phyloP scores from a whole-genome alignment of 1,139 yeast species.

The Blastobotrys proliferans region DNA sequence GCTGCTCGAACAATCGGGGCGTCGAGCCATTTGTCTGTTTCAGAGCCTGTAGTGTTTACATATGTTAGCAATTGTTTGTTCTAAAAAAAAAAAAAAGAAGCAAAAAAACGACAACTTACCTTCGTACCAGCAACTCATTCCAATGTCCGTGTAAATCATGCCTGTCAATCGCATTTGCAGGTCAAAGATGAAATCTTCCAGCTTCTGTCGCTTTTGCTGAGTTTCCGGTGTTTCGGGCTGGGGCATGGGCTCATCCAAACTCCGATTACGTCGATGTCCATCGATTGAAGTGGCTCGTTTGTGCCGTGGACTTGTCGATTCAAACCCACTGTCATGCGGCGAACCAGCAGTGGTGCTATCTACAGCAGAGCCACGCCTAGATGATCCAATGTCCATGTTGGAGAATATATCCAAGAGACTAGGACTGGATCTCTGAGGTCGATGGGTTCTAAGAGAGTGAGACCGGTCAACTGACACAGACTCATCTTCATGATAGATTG shows the following conservation, averaged over 20 bases:
- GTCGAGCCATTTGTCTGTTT: constrained; percentile 32
- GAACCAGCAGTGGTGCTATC: constrained; percentile 7
- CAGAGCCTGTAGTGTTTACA: constrained; percentile 24
- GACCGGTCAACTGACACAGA: constrained; percentile 14
- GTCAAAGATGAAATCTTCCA: constrained; percentile 26
- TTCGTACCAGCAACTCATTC: constrained; percentile 28
- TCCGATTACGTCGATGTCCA: constrained; percentile 26
- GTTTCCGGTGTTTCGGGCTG: constrained; percentile 9
- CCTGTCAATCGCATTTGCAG: constrained; percentile 31
- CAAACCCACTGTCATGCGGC: constrained; percentile 19
- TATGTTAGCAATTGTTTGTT: constrained; percentile 5
- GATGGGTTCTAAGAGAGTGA: constrained; percentile 21
- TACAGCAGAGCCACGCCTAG: constrained; percentile 10
- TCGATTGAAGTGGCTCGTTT: constrained; percentile 5
- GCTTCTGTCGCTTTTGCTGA: constrained; percentile 20
- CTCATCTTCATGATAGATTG: constrained; percentile 16
- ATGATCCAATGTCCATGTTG: constrained; percentile 19
- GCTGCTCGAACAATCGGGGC: constrained; percentile 24
- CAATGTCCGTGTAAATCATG: constrained; percentile 31
- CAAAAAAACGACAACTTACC: constrained; percentile 23
- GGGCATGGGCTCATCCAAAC: constrained; percentile 24
- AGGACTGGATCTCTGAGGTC: constrained; percentile 28
- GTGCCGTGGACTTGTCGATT: constrained; percentile 9
- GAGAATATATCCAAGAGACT: constrained; percentile 29
- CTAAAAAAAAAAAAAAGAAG: not conserved